phyloP scores from a whole-genome alignment of 768 basidiomycete species.

The Clitopilus hobsonii region DNA sequence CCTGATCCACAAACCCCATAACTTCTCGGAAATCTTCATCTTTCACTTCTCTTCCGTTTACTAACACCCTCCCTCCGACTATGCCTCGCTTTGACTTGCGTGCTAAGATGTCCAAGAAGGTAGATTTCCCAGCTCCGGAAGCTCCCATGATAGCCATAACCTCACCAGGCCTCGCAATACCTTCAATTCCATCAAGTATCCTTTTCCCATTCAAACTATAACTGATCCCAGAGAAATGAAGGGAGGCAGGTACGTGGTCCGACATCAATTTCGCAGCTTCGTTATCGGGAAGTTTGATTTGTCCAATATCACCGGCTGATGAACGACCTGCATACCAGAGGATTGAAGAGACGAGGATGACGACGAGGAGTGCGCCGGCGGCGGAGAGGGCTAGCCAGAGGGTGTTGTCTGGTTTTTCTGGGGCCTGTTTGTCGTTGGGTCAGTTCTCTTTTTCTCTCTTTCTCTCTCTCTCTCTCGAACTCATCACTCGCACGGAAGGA shows the following conservation, averaged over 20 bases:
- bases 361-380: slow-evolving; percentile 70
- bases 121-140: slow-evolving; percentile 94
- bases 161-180: slow-evolving; percentile 83
- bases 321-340: slow-evolving; percentile 92
- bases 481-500: background rate
- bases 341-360: slow-evolving; percentile 60
- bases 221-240: slow-evolving; percentile 85
- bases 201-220: slow-evolving; percentile 64
- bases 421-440: too few relatives aligned
- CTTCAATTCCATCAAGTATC: slow-evolving; percentile 80
- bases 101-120: slow-evolving; percentile 93
- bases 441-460: too few relatives aligned
- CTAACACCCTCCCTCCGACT: slow-evolving; percentile 69
- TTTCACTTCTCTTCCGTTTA: slow-evolving; percentile 80
- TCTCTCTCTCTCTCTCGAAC: slow-evolving; percentile 42
- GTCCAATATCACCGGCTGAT: slow-evolving; percentile 49
- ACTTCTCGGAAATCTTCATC: slow-evolving; percentile 72
- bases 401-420: slow-evolving; percentile 80
- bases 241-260: slow-evolving; percentile 89
- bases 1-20: slow-evolving; percentile 96
- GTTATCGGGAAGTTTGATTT: slow-evolving; percentile 74
- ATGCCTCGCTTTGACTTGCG: slow-evolving; percentile 80
- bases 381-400: slow-evolving; percentile 81
- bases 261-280: slow-evolving; percentile 85
- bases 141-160: slow-evolving; percentile 97